A percentile compares a stretch with the other conserved stretches of the same genome.
Evolutionary conservation across 2,329 filamentous ascomycete genomes (phyloP).

Genomic region (Aspergillus calidoustus): DNA sequence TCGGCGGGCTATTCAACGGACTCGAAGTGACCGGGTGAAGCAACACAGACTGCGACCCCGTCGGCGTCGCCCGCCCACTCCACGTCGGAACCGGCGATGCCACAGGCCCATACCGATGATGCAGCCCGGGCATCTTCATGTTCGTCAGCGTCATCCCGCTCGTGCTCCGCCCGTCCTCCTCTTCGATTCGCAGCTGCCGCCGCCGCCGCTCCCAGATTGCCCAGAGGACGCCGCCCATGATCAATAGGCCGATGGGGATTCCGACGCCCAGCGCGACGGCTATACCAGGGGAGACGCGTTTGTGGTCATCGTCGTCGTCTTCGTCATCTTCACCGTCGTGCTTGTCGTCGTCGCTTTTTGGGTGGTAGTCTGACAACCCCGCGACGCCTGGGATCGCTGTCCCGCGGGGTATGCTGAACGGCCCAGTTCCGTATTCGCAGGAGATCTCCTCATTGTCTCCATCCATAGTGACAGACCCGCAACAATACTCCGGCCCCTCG

Average conservation of each 20-base stretch:
- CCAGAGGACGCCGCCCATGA: slow-evolving; percentile 7
- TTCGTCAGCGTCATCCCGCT: background rate
- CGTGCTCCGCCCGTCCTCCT: background rate
- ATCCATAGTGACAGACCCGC: slow-evolving; percentile 15
- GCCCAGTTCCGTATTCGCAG: slow-evolving; percentile 8
- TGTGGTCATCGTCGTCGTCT: background rate
- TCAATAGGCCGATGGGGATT: slow-evolving; percentile 17
- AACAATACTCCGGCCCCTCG: slow-evolving; percentile 22
- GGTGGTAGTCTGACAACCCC: slow-evolving; percentile 3
- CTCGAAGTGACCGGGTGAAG: background rate
- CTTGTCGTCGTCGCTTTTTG: background rate
- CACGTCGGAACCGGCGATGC: background rate
- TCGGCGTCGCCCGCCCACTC: slow-evolving; percentile 3
- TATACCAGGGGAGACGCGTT: slow-evolving; percentile 6
- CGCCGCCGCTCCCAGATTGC: slow-evolving; percentile 15
- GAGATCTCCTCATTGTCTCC: slow-evolving; percentile 9
- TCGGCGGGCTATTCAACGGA: background rate
- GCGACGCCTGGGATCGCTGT: slow-evolving; percentile 22
- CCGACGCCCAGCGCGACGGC: slow-evolving; percentile 18
- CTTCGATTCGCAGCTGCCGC: background rate
- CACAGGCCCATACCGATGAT: slow-evolving; percentile 14
- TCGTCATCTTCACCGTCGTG: background rate
- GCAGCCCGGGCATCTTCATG: background rate
- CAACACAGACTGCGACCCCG: background rate
- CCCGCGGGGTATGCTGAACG: slow-evolving; percentile 18